Base-by-base conservation (phyloP, 495 filamentous ascomycete genomes). In the Aspergillus conjunctus region DNA sequence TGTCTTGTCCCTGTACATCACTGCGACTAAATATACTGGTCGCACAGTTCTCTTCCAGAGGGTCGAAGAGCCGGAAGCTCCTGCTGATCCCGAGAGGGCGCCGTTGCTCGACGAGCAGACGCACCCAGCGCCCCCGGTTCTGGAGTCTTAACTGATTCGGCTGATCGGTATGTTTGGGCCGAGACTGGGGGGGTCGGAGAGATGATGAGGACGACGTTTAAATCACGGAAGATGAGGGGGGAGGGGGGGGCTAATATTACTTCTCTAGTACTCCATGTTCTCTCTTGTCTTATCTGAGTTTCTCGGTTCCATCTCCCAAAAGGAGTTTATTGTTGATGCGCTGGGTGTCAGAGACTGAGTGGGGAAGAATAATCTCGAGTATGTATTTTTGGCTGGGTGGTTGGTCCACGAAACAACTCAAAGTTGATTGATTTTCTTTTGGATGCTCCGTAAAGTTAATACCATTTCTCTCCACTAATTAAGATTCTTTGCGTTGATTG, bases 21-120 rank as follows among this genome's bases (percentile, higher is more conserved):
- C 86, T 6, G 71, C 87, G 26, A 87, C 90, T 7, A 84, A 81
- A 56, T 82, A 87, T 60, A 79, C 84, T 32, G 85, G 87, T 26
- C 82, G 77, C 31, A 76, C 81, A 50, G 67, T 73, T 20, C 66
- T 76, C 8, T 78, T 80, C 70, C 74, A 69, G 44, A 70, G 69
- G 33, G 52, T 73, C 31, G 72, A 65, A 7, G 67, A 73, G 14
- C 71, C 74, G 5, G 75, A 77, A 53, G 5, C 26, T 26, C 56
- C 69, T 7, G 53, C 62, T 7, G 76, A 79, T 34, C 74, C 74
- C 21, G 77, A 80, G 61, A 63, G 77, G 50, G 68, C 75, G 65
- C 77, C 77, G 3, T 58, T 80, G 68, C 74, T 80, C 46, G 71
- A 75, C 37, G 71, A 77, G 18, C 56, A 63, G 17, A 53, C 59